These are phyloP conservation scores for Podospora appendiculata DNA, from an alignment of 495 filamentous ascomycete genomes.

Conservation along the genomic window DNA sequence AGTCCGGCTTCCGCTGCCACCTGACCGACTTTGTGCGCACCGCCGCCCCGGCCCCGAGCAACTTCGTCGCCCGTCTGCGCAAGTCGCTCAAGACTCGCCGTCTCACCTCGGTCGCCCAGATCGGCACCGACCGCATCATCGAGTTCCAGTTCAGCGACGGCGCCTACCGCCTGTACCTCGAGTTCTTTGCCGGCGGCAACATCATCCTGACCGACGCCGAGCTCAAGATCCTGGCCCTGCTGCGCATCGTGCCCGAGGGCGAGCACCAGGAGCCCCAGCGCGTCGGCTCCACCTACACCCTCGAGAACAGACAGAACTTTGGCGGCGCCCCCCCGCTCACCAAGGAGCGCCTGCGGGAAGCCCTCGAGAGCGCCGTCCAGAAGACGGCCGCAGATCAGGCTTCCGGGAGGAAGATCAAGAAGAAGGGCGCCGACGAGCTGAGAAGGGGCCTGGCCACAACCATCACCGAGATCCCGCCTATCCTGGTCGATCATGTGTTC, in stretches of 20 bases:
- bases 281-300: constrained; percentile 67
- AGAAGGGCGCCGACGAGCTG: constrained; percentile 63
- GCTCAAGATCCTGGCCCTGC: constrained; percentile 65
- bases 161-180: constrained; percentile 75
- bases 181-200: constrained; percentile 92
- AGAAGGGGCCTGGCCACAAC: constrained; percentile 71
- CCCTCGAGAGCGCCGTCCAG: constrained; percentile 57
- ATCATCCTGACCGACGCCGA: constrained; percentile 83
- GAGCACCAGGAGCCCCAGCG: constrained; percentile 72
- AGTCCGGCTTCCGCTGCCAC: constrained; percentile 94
- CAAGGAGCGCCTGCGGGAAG: constrained; percentile 58
- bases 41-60: constrained; percentile 72
- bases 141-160: constrained; percentile 92
- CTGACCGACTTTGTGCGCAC: constrained; percentile 81
- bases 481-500: constrained; percentile 82
- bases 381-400: constrained; percentile 37
- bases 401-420: constrained; percentile 64
- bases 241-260: constrained; percentile 67
- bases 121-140: constrained; percentile 90
- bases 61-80: constrained; percentile 74
- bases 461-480: constrained; percentile 79
- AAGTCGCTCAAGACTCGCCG: constrained; percentile 83
- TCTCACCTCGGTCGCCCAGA: constrained; percentile 70
- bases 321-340: constrained; percentile 67
- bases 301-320: constrained; percentile 77